Evolutionary conservation across 352 stramenopile genomes (phyloP), one percentile per base, ranked within the genome.

Genomic region (Globisporangium camurandrum): DNA sequence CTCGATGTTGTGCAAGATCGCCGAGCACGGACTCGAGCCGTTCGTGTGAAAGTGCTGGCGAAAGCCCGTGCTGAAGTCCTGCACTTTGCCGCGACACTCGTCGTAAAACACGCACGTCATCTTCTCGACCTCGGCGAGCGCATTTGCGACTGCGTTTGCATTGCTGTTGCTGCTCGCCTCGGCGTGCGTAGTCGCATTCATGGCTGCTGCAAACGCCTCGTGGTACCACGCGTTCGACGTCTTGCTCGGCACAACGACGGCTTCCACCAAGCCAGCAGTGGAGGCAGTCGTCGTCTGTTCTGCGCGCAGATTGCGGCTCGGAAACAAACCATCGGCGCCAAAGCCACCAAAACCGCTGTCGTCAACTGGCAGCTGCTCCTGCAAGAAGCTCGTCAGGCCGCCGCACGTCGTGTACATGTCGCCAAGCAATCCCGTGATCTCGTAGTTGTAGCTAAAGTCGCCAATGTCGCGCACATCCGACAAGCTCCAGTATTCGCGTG

Each of bases 31-130:
- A 8, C 75, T 77, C 23, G 75, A 79, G 2, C 55, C 64, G 19
- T 56, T 75, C 26, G 56, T 53, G 49, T 85, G 66, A 51, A 95
- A 95, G 46, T 72, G 88, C 30, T 63, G 59, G 16, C 69, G 72
- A 47, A 95, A 93, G 40, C 57, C 42, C 33, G 71, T 49, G 38
- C 61, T 88, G 48, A 77, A 86, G 54, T 88, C 74, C 17, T 56
- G 57, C 34, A 95, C 79, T 12, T 69, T 69, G 39, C 71, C 81
- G 34, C 77, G 81, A 49, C 84, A 95, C 52, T 93, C 78, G 49
- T 93, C 68, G 51, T 88, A 91, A 49, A 92, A 92, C 38, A 95
- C 64, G 46, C 84, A 95, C 9, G 83, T 90, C 84, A 95, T 95
- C 66, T 89, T 90, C 57, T 92, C 77, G 28, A 93, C 76, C 45